phyloP scores from a whole-genome alignment of 164 flowering plant genomes.

The Chimonanthus salicifolius region DNA sequence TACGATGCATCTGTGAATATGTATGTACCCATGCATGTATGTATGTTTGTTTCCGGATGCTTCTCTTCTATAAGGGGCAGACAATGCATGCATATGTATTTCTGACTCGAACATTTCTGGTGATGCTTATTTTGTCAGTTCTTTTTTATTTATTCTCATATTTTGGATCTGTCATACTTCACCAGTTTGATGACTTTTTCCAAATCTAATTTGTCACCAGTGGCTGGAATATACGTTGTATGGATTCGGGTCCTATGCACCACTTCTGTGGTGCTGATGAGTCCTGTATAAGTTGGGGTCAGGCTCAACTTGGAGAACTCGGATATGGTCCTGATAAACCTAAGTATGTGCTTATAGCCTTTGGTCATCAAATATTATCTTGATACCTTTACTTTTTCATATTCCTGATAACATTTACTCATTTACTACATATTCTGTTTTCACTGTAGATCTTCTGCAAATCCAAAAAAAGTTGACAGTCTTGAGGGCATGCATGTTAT shows the following conservation, averaged over 20 bases:
- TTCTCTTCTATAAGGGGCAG: too few relatives aligned
- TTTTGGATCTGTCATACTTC: neutral
- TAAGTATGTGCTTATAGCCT: slow-evolving; percentile 43
- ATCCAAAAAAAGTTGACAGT: slow-evolving; percentile 84
- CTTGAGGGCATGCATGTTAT: slow-evolving; percentile 93
- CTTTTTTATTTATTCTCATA: too few relatives aligned
- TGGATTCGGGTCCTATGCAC: slow-evolving; percentile 88
- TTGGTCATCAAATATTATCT: neutral
- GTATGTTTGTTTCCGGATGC: too few relatives aligned
- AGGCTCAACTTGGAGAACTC: slow-evolving; percentile 82
- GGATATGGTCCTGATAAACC: slow-evolving; percentile 91
- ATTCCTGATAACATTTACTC: neutral
- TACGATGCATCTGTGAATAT: too few relatives aligned
- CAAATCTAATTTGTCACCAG: slow-evolving; percentile 25
- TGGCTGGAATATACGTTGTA: slow-evolving; percentile 96
- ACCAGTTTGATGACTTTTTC: neutral
- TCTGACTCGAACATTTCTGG: too few relatives aligned
- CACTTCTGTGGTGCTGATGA: slow-evolving; percentile 88
- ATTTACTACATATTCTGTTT: neutral
- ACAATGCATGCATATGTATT: too few relatives aligned
- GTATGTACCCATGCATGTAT: too few relatives aligned
- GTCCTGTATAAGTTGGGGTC: slow-evolving; percentile 99
- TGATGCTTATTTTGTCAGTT: too few relatives aligned
- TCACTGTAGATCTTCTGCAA: slow-evolving; percentile 71
- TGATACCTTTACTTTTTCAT: neutral